A percentile compares a stretch with the other conserved stretches of the same genome.
Evolutionary conservation across 2,329 filamentous ascomycete species (phyloP).

Genomic region (Seiridium cupressi): DNA sequence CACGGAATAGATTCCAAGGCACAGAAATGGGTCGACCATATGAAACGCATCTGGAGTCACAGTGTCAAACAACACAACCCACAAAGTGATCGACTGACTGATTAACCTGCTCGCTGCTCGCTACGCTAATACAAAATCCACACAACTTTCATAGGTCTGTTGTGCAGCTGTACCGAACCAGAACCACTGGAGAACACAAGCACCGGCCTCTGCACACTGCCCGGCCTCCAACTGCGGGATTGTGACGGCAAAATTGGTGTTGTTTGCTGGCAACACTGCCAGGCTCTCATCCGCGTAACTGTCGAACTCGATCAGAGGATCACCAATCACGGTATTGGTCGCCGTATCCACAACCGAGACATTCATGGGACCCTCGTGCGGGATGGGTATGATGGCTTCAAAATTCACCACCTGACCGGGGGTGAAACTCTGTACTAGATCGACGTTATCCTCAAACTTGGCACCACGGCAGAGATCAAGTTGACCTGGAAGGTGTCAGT

Average conservation of each 20-base stretch:
- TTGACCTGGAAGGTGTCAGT: slow-evolving; percentile 27
- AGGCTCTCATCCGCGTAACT: slow-evolving; percentile 49
- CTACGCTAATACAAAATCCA: slow-evolving; percentile 30
- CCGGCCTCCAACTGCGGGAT: slow-evolving; percentile 28
- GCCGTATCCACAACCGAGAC: slow-evolving; percentile 56
- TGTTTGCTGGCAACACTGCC: slow-evolving; percentile 35
- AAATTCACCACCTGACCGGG: slow-evolving; percentile 43
- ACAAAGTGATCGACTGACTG: no score
- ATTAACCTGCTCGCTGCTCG: no score
- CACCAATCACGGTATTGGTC: slow-evolving; percentile 50
- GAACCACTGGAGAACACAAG: slow-evolving; percentile 45
- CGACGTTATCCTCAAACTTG: slow-evolving; percentile 42
- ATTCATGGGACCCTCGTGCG: slow-evolving; percentile 48
- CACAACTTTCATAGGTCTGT: slow-evolving; percentile 38
- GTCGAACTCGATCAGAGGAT: slow-evolving; percentile 52
- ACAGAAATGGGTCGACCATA: no score
- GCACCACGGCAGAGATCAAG: slow-evolving; percentile 47
- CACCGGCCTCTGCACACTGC: slow-evolving; percentile 26
- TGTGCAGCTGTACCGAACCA: slow-evolving; percentile 33
- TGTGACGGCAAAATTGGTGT: slow-evolving; percentile 41
- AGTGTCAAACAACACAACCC: no score
- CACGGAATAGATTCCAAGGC: no score
- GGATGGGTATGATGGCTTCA: slow-evolving; percentile 37
- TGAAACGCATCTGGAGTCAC: no score
- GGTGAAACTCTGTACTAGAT: slow-evolving; percentile 39